Percentiles rank a stretch among this genome's conserved stretches.
These are phyloP conservation scores for Cetraspora pellucida DNA, from an alignment of 192 early-diverging fungal species.

Conservation along the genomic window DNA sequence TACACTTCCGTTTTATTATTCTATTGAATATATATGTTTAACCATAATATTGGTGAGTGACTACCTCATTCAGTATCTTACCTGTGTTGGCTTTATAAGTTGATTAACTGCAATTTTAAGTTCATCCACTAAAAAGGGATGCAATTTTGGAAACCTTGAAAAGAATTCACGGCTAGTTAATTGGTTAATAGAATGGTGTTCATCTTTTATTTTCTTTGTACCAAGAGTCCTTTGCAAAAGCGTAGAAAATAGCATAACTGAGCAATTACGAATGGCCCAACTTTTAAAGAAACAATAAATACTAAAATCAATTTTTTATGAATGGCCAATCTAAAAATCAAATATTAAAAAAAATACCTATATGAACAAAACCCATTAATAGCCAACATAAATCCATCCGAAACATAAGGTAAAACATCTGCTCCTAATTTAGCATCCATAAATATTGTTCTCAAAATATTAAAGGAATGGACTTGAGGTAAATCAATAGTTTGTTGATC, in stretches of 20 bases:
- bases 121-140: constrained; percentile 74
- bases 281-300: constrained; percentile 33
- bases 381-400: constrained; percentile 75
- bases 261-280: constrained; percentile 94
- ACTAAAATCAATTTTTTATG: not conserved
- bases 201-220: constrained; percentile 73
- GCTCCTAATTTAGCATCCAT: constrained; percentile 78
- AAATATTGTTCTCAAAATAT: constrained; percentile 82
- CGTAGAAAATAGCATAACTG: constrained; percentile 89
- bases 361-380: constrained; percentile 81
- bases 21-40: not conserved
- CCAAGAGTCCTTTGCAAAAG: constrained; percentile 85
- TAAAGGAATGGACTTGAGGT: constrained; percentile 93
- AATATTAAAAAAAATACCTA: constrained; percentile 37
- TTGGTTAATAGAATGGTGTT: constrained; percentile 70
- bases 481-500: constrained; percentile 74
- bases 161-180: constrained; percentile 92
- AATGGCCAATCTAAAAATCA: not conserved
- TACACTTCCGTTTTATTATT: constrained; percentile 62
- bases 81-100: constrained; percentile 42
- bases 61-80: not conserved
- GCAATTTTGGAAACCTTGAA: constrained; percentile 79
- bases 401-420: constrained; percentile 73
- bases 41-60: too few relatives aligned
- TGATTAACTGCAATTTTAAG: constrained; percentile 70